Evolutionary conservation across 2,329 filamentous ascomycete genomes (phyloP), one percentile per base, ranked within the genome.

Genomic region (Diplocarpon mali): DNA sequence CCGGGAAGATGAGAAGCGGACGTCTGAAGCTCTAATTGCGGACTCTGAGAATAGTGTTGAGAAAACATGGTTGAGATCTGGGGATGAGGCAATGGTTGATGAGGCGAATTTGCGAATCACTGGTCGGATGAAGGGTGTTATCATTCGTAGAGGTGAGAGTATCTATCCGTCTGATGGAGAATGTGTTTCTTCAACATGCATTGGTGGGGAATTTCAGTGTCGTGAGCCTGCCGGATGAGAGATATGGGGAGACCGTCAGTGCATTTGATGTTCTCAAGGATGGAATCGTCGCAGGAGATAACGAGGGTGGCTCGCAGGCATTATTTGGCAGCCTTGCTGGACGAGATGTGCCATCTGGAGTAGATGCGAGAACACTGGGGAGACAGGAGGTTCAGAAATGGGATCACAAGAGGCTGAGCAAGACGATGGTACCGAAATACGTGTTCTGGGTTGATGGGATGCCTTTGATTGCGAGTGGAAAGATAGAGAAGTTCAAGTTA

Each of bases 1-100:
- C 62, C 78, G 70, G 73, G 75, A 84, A 57, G 88, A 87, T 62
- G 73, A 75, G 35, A 76, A 78, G 57, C 89, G 86, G 69, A 89
- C 83, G 1, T 75, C 72, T 47, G 75, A 78, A 35, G 57, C 48
- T 3, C 56, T 63, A 51, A 47, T 39, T 13, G 29, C 27, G 16
- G 59, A 62, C 31, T 40, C 35, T 72, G 59, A 69, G n/a, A 63
- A 69, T 16, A 75, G 78, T 53, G 65, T 69, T 45, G 64, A 70
- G 0, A 75, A 74, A 0, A 65, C 73, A 10, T 86, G 83, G 83
- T 65, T 64, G 50, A 75, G 79, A 49, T 85, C 83, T 0, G 82
- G 83, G 0, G 85, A 90, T 55, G 73, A 84, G 49, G 74, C 85
- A 8, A 34, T 38, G 31, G 38, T 49, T 24, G 40, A 49, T 32